phyloP scores from a whole-genome alignment of 73 alveolate genomes.

The Paramecium biaurelia region DNA sequence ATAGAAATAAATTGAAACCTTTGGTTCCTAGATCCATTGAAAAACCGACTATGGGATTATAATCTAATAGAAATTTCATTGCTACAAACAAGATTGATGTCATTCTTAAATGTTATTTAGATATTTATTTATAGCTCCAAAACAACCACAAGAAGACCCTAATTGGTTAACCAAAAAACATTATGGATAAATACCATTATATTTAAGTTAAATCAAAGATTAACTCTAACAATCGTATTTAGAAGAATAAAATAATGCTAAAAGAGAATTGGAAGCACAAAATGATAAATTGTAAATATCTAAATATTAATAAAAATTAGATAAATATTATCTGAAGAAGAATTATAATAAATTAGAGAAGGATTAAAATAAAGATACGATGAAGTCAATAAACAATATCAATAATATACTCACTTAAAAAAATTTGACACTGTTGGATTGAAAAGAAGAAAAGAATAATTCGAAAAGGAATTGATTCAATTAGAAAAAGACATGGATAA shows the following conservation, averaged over 20 bases:
- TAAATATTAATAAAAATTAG: background rate
- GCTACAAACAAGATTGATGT: constrained; percentile 74
- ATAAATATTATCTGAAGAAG: constrained; percentile 66
- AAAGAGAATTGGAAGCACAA: constrained; percentile 47
- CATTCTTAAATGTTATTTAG: background rate
- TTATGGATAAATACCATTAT: constrained; percentile 76
- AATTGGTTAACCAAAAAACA: constrained; percentile 66
- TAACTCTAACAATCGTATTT: constrained; percentile 67
- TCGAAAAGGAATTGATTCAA: background rate
- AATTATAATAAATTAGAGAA: constrained; percentile 67
- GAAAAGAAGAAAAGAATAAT: constrained; percentile 43
- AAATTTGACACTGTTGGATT: constrained; percentile 72
- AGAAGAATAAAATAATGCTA: constrained; percentile 69
- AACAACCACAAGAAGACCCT: background rate
- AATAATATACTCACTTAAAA: constrained; percentile 65
- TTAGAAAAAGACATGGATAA: constrained; percentile 48
- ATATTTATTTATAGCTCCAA: constrained; percentile 66
- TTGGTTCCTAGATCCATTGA: constrained; percentile 67
- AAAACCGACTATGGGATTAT: constrained; percentile 71
- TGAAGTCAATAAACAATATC: constrained; percentile 66
- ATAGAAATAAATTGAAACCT: constrained; percentile 23
- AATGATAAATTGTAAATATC: background rate
- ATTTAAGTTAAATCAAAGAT: constrained; percentile 66
- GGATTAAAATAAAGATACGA: constrained; percentile 72
- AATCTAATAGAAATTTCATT: constrained; percentile 69